Conservation (phyloP, 106 monocot species). For the Dioscorea dumetorum region DNA sequence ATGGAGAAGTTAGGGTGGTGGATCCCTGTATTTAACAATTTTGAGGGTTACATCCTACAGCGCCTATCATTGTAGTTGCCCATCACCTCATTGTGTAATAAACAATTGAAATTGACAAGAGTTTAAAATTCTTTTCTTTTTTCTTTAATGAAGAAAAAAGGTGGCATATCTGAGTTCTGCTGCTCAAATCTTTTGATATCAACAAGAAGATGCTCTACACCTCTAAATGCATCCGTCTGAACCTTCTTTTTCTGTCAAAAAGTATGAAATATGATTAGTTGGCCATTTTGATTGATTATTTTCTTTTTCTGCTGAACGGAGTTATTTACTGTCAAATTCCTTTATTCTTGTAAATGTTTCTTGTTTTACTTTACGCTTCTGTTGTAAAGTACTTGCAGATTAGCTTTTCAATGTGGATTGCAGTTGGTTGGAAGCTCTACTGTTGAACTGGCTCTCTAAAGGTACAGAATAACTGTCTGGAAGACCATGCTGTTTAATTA, state of each 20-base stretch:
- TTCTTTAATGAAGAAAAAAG: background rate
- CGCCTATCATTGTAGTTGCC: background rate
- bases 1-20: too few relatives aligned
- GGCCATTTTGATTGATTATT: background rate
- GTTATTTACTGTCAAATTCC: background rate
- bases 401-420: background rate
- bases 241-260: too few relatives aligned
- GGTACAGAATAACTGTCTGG: too few relatives aligned
- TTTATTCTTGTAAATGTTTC: background rate
- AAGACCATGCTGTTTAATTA: too few relatives aligned
- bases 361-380: background rate
- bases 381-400: background rate
- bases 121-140: background rate
- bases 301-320: background rate
- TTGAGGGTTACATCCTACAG: slow-evolving; percentile 1
- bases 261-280: background rate
- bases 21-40: too few relatives aligned
- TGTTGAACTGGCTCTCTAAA: too few relatives aligned
- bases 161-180: background rate
- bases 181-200: background rate
- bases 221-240: too few relatives aligned
- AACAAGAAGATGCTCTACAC: background rate
- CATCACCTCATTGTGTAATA: background rate
- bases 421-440: too few relatives aligned
- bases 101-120: background rate